These are phyloP conservation scores for Trametes villosa DNA, from an alignment of 768 basidiomycete genomes.

Conservation along the genomic window DNA sequence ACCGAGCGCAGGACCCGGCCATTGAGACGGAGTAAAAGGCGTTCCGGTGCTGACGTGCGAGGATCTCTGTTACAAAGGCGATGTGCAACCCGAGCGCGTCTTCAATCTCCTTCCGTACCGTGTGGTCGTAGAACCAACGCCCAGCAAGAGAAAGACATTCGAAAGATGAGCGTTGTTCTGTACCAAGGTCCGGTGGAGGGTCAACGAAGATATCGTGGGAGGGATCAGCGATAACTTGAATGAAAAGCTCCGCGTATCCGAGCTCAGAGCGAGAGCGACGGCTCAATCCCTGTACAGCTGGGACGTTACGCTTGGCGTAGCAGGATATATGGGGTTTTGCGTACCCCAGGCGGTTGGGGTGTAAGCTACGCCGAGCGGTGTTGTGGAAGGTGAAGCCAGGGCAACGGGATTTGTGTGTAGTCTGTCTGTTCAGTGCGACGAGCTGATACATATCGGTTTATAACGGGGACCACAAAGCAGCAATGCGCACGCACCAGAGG, in stretches of 20 bases:
- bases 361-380: not conserved
- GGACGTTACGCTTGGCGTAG: not conserved
- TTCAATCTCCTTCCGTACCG: not conserved
- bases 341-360: not conserved
- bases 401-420: not conserved
- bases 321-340: slow-evolving; percentile 17
- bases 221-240: slow-evolving; percentile 5
- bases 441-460: no score
- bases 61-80: slow-evolving; percentile 4
- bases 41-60: slow-evolving; percentile 35
- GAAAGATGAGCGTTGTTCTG: not conserved
- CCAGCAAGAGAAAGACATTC: not conserved
- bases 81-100: not conserved
- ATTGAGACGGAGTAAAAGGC: slow-evolving; percentile 37
- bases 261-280: not conserved
- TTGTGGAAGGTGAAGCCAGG: slow-evolving; percentile 4
- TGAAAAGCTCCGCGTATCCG: slow-evolving; percentile 18
- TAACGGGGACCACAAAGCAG: no score
- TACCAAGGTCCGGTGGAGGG: not conserved
- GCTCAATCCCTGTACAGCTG: not conserved
- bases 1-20: slow-evolving; percentile 30
- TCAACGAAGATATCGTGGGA: slow-evolving; percentile 16
- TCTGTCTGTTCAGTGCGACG: not conserved
- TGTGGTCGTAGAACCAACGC: not conserved
- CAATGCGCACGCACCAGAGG: no score